Percentiles rank a stretch among this genome's conserved stretches.
Evolutionary conservation across 208 protist genomes (phyloP).

Genomic region (Acanthamoeba healyi): DNA sequence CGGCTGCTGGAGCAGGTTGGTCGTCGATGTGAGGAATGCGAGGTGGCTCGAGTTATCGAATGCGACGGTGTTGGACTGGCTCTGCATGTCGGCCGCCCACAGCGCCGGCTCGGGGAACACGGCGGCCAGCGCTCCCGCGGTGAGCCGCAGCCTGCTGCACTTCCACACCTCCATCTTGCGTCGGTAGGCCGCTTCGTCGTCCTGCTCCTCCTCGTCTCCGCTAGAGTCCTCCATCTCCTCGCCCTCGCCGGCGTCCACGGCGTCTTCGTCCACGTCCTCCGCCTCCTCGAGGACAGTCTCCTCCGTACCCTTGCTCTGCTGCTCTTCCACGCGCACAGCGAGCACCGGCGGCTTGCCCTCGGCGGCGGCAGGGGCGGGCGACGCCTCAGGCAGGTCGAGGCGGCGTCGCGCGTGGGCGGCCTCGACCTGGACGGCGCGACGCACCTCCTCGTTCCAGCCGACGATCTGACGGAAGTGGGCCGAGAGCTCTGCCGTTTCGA

Average conservation of each 20-base stretch:
- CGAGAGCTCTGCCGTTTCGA: conserved; percentile 36
- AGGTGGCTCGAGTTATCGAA: conserved; percentile 64
- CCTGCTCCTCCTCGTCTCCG: conserved; percentile 15
- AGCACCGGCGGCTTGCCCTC: not conserved
- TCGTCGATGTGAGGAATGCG: conserved; percentile 59
- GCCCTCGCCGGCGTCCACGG: not conserved
- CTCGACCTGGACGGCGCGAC: conserved; percentile 7
- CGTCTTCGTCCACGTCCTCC: not conserved
- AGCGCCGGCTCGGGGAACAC: conserved; percentile 46
- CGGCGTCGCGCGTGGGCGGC: not conserved
- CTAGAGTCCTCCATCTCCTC: conserved; percentile 5
- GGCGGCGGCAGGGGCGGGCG: not conserved
- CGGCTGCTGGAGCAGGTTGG: conserved; percentile 25
- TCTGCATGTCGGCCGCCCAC: conserved; percentile 41
- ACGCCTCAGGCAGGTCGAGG: not conserved
- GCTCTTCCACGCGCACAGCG: too few relatives aligned
- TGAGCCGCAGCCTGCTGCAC: conserved; percentile 44
- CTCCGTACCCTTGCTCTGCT: not conserved
- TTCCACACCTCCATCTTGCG: conserved; percentile 48
- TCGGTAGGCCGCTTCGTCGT: not conserved
- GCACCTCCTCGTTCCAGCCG: conserved; percentile 36
- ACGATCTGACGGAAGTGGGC: conserved; percentile 67
- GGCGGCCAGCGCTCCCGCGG: not conserved
- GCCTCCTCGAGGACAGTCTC: too few relatives aligned
- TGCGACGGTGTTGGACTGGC: conserved; percentile 22